phyloP scores from a whole-genome alignment of 768 basidiomycete species.

The Rubroboletus satanas region DNA sequence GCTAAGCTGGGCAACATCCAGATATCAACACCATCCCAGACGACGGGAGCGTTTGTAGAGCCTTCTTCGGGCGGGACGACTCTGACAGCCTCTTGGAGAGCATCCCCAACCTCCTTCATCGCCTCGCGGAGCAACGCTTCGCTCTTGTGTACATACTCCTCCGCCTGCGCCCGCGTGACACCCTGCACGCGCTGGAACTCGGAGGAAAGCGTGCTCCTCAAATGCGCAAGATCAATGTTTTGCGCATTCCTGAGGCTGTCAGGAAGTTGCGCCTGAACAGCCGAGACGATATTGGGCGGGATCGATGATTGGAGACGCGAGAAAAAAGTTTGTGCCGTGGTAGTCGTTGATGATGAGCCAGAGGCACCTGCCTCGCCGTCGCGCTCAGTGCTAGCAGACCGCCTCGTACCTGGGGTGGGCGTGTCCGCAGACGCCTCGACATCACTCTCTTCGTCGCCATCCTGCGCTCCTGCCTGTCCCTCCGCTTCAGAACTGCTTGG shows the following conservation, averaged over 20 bases:
- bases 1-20: conserved; percentile 62
- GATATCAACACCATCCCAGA: conserved; percentile 87
- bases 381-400: conserved; percentile 19
- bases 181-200: conserved; percentile 77
- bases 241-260: conserved; percentile 61
- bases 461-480: conserved; percentile 2
- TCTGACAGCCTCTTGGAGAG: conserved; percentile 85
- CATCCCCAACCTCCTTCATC: conserved; percentile 77
- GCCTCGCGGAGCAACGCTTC: conserved; percentile 62
- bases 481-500: conserved; percentile 5
- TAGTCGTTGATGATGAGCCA: conserved; percentile 11
- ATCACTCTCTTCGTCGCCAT: conserved; percentile 22
- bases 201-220: conserved; percentile 56
- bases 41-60: conserved; percentile 30
- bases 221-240: conserved; percentile 63
- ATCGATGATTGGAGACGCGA: conserved; percentile 69
- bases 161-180: conserved; percentile 69
- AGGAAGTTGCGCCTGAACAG: conserved; percentile 65
- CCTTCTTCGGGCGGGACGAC: conserved; percentile 78
- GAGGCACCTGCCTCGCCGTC: conserved; percentile 13
- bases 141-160: conserved; percentile 79
- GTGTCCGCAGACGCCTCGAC: conserved; percentile 27
- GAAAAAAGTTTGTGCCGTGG: conserved; percentile 48
- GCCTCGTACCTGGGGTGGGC: conserved; percentile 20
- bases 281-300: conserved; percentile 68